Evolutionary conservation across 2,329 filamentous ascomycete genomes (phyloP).

Genomic region (Penicillium sp.): DNA sequence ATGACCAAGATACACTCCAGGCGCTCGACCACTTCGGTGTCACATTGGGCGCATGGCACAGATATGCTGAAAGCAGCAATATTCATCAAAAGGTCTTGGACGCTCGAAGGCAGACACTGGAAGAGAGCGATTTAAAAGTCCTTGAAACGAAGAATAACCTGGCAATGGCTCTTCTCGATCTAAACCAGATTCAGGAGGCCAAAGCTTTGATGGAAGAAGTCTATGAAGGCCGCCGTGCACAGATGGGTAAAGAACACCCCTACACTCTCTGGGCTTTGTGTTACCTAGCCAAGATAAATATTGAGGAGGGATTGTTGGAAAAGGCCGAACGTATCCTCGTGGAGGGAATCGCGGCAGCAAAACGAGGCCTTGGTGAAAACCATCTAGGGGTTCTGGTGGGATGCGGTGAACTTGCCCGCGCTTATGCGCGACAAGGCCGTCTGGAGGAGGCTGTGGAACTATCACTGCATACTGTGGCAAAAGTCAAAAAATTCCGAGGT

Average conservation of each 20-base stretch:
- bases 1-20: constrained; percentile 29
- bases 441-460: constrained; percentile 13
- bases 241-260: constrained; percentile 35
- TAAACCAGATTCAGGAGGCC: constrained; percentile 15
- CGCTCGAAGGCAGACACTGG: constrained; percentile 18
- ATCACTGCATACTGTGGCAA: not conserved
- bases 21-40: constrained; percentile 14
- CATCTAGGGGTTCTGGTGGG: constrained; percentile 27
- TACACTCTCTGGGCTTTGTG: constrained; percentile 35
- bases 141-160: constrained; percentile 21
- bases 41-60: not conserved
- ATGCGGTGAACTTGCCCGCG: constrained; percentile 18
- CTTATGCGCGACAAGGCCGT: constrained; percentile 18
- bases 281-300: constrained; percentile 32
- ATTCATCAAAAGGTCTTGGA: constrained; percentile 3
- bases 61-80: not conserved
- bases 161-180: constrained; percentile 16
- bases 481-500: constrained; percentile 16
- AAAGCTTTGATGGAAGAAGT: constrained; percentile 17
- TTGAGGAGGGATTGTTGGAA: constrained; percentile 17
- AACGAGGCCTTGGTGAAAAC: constrained; percentile 24
- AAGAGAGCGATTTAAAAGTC: constrained; percentile 20
- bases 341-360: constrained; percentile 19
- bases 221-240: constrained; percentile 14
- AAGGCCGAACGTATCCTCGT: constrained; percentile 19